Evolutionary conservation across 2,329 filamentous ascomycete species (phyloP).

Genomic region (Neofusicoccum parvum): DNA sequence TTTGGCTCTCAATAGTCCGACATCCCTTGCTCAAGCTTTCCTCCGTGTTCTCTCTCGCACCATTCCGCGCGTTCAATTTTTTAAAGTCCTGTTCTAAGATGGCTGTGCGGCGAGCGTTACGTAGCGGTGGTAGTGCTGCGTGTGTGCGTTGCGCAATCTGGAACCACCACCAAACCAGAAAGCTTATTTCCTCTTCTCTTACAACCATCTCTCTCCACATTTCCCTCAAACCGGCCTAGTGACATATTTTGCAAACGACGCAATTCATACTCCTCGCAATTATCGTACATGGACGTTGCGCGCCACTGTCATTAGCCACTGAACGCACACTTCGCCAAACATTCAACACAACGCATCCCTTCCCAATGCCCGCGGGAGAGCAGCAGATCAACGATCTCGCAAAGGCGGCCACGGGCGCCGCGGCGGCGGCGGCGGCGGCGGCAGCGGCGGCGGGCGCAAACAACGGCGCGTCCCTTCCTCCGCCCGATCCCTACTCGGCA

Average conservation of each 20-base stretch:
- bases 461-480: not conserved
- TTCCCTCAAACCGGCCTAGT: not conserved
- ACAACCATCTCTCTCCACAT: not conserved
- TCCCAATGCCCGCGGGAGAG: not conserved
- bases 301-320: not conserved
- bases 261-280: not conserved
- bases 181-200: not conserved
- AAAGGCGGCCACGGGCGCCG: not conserved
- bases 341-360: not conserved
- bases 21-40: not conserved
- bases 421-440: too few species aligned
- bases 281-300: not conserved
- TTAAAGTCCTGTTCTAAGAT: not conserved
- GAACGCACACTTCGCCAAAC: not conserved
- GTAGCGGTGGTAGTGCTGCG: constrained; percentile 2
- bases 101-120: not conserved
- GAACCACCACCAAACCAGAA: not conserved
- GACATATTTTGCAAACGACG: not conserved
- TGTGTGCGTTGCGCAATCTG: constrained; percentile 2
- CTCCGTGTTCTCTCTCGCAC: not conserved
- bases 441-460: too few species aligned
- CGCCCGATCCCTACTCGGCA: not conserved
- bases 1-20: not conserved
- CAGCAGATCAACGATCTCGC: not conserved
- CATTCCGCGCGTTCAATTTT: not conserved